Conservation (phyloP, 495 filamentous ascomycete species). For the Aspergillus homomorphus region DNA sequence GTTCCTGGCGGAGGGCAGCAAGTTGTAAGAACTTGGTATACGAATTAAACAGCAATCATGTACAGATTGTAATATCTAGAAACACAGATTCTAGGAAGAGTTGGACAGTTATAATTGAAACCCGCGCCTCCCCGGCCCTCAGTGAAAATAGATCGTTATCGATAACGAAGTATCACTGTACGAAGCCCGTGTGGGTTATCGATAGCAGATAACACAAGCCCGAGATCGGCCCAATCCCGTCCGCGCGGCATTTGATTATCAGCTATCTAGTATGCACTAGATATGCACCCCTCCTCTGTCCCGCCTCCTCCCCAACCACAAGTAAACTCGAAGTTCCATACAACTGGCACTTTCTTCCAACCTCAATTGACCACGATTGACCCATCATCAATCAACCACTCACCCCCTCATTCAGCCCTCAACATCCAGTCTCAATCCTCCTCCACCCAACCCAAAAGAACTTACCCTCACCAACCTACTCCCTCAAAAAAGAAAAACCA, state of each 20-base stretch:
- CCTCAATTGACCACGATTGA: too few relatives aligned
- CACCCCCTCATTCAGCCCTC: neutral
- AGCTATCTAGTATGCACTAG: neutral
- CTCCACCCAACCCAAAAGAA: neutral
- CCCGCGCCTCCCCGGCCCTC: too few relatives aligned
- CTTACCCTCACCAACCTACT: neutral
- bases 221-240: neutral
- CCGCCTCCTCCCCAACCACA: neutral
- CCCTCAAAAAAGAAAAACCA: constrained; percentile 1
- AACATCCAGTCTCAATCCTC: neutral
- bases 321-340: too few relatives aligned
- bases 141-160: neutral
- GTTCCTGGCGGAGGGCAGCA: constrained; percentile 10
- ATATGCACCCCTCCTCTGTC: too few relatives aligned
- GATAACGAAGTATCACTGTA: neutral
- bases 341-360: too few relatives aligned
- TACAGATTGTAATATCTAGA: too few relatives aligned
- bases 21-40: neutral
- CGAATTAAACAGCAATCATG: too few relatives aligned
- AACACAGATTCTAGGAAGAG: too few relatives aligned
- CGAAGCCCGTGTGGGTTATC: too few relatives aligned
- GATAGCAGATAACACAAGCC: neutral
- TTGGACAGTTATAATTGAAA: too few relatives aligned
- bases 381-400: neutral
- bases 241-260: neutral